Conservation (phyloP, 805 yeast genomes). For the Yarrowia hollandica region DNA sequence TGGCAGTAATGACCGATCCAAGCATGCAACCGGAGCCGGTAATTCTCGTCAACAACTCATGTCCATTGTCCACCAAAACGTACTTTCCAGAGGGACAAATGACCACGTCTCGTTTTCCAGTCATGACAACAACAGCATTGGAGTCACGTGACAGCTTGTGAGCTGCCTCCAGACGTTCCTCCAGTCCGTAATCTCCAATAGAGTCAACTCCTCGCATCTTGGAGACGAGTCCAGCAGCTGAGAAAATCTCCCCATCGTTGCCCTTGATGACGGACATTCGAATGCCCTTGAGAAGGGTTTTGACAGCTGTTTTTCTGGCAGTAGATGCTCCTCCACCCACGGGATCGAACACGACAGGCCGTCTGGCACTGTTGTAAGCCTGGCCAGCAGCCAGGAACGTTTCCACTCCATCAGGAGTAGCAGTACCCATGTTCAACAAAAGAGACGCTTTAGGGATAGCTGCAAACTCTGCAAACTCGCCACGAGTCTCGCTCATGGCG, state of each 20-base stretch:
- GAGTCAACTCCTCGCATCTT: conserved; percentile 77
- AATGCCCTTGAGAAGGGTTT: conserved; percentile 55
- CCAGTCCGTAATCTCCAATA: conserved; percentile 33
- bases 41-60: conserved; percentile 59
- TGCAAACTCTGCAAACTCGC: conserved; percentile 70
- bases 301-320: conserved; percentile 53
- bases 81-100: conserved; percentile 34
- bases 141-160: conserved; percentile 51
- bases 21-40: conserved; percentile 85
- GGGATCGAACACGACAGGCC: conserved; percentile 80
- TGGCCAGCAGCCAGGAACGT: conserved; percentile 54
- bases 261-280: conserved; percentile 71
- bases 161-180: conserved; percentile 47
- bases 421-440: conserved; percentile 74
- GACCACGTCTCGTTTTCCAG: conserved; percentile 60
- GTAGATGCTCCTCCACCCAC: conserved; percentile 88
- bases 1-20: conserved; percentile 68
- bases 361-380: conserved; percentile 56
- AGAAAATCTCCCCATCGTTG: conserved; percentile 73
- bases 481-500: conserved; percentile 73
- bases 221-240: conserved; percentile 53
- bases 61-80: conserved; percentile 54
- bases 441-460: conserved; percentile 54
- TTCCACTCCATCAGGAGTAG: conserved; percentile 47
- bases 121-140: conserved; percentile 64